phyloP scores from a whole-genome alignment of 106 monocot species.

The Allium sativum region DNA sequence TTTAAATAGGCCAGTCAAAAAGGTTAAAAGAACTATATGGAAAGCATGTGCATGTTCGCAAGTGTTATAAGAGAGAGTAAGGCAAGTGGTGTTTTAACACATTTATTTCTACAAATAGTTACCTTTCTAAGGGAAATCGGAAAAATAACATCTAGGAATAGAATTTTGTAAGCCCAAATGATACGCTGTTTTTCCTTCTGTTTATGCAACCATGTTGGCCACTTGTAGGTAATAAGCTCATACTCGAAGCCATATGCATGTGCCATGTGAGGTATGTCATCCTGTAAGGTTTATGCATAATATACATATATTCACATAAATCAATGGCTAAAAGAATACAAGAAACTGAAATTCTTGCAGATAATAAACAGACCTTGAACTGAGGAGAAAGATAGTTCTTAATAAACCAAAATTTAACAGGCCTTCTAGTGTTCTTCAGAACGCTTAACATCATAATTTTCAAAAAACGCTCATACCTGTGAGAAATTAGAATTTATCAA shows the following conservation, averaged over 20 bases:
- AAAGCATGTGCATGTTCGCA: too few species aligned
- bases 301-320: background rate
- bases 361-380: slow-evolving; percentile 57
- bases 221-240: slow-evolving; percentile 95
- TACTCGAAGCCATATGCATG: slow-evolving; percentile 91
- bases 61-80: too few species aligned
- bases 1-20: too few species aligned
- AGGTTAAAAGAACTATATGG: too few species aligned
- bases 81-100: too few species aligned
- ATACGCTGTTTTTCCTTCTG: slow-evolving; percentile 98
- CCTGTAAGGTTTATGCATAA: slow-evolving; percentile 29
- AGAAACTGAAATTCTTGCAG: background rate
- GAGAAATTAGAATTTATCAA: slow-evolving; percentile 13
- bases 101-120: background rate
- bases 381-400: slow-evolving; percentile 99
- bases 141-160: slow-evolving; percentile 98
- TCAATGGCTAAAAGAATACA: background rate
- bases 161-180: slow-evolving; percentile 98
- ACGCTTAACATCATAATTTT: slow-evolving; percentile 98
- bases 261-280: slow-evolving; percentile 95
- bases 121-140: slow-evolving; percentile 90
- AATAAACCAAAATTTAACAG: slow-evolving; percentile 99
- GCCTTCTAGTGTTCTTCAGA: slow-evolving; percentile 76
- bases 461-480: slow-evolving; percentile 89
- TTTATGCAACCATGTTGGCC: slow-evolving; percentile 99